A percentile compares a stretch with the other conserved stretches of the same genome.
Conservation (phyloP, 2,329 filamentous ascomycete species). For the Graphilbum fragrans region DNA sequence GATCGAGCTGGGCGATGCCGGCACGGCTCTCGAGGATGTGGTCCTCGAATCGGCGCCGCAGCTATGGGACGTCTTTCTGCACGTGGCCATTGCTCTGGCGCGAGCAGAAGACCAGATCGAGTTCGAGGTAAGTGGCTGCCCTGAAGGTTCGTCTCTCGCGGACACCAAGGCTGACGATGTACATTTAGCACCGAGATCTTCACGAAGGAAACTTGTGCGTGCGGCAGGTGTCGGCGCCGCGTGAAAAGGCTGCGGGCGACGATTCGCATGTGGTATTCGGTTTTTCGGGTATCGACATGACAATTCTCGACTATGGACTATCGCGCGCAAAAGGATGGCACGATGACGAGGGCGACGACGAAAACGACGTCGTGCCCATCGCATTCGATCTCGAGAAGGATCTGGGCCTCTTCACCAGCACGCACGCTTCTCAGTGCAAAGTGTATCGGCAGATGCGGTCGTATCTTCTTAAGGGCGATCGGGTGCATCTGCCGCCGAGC, state of each 20-base stretch:
- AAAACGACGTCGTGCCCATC: constrained; percentile 23
- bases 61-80: constrained; percentile 52
- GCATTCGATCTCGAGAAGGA: constrained; percentile 50
- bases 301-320: constrained; percentile 53
- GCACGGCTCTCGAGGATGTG: constrained; percentile 46
- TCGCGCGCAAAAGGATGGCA: constrained; percentile 32
- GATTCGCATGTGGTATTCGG: constrained; percentile 33
- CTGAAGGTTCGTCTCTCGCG: neutral
- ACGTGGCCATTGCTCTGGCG: constrained; percentile 46
- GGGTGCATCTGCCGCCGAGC: constrained; percentile 34
- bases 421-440: constrained; percentile 45
- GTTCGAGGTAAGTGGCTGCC: constrained; percentile 38
- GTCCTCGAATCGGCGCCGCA: constrained; percentile 34
- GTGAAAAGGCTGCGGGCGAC: constrained; percentile 16
- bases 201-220: constrained; percentile 56
- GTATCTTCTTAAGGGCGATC: constrained; percentile 38
- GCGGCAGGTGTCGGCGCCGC: constrained; percentile 25
- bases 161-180: no score
- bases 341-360: constrained; percentile 21
- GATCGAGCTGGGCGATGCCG: constrained; percentile 52
- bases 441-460: constrained; percentile 53
- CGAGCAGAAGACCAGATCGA: constrained; percentile 43
- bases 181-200: constrained; percentile 45
- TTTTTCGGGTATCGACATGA: constrained; percentile 49
- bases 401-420: constrained; percentile 46